Conservation (phyloP, 108 stramenopile species). For the Cyclostephanos tholiformis region DNA sequence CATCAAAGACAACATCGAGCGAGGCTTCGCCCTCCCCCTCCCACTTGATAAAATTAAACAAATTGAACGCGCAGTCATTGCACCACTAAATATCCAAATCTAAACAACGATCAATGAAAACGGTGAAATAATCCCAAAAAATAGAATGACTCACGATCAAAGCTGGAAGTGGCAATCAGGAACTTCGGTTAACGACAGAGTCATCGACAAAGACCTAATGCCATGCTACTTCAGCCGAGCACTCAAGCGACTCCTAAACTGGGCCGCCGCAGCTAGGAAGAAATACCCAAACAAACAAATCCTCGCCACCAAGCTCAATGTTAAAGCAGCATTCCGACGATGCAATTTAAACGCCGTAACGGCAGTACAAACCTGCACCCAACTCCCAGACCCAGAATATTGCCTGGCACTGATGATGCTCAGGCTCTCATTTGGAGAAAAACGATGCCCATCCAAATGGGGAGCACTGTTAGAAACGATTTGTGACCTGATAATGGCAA, state of each 20-base stretch:
- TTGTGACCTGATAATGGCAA: slow-evolving; percentile 5
- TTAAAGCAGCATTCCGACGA: slow-evolving; percentile 6
- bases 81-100: slow-evolving; percentile 1
- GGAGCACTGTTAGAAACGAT: slow-evolving; percentile 6
- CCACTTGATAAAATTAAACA: neutral
- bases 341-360: slow-evolving; percentile 2
- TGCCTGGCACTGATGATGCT: slow-evolving; percentile 21
- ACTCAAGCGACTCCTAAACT: slow-evolving; percentile 5
- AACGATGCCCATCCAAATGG: slow-evolving; percentile 16
- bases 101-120: slow-evolving; percentile 17
- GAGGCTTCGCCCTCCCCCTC: slow-evolving; percentile 19
- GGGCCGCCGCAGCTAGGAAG: slow-evolving; percentile 3
- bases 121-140: slow-evolving; percentile 7
- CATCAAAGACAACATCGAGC: neutral
- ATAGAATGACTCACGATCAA: slow-evolving; percentile 17
- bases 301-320: slow-evolving; percentile 6
- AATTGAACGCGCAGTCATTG: neutral
- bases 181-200: slow-evolving; percentile 15
- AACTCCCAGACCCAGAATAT: slow-evolving; percentile 6
- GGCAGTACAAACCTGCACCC: slow-evolving; percentile 11
- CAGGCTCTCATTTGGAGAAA: slow-evolving; percentile 25
- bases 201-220: neutral
- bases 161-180: slow-evolving; percentile 10
- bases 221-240: slow-evolving; percentile 17
- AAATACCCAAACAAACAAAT: neutral